phyloP scores from a whole-genome alignment of 768 basidiomycete species.

The Kwoniella sp. region DNA sequence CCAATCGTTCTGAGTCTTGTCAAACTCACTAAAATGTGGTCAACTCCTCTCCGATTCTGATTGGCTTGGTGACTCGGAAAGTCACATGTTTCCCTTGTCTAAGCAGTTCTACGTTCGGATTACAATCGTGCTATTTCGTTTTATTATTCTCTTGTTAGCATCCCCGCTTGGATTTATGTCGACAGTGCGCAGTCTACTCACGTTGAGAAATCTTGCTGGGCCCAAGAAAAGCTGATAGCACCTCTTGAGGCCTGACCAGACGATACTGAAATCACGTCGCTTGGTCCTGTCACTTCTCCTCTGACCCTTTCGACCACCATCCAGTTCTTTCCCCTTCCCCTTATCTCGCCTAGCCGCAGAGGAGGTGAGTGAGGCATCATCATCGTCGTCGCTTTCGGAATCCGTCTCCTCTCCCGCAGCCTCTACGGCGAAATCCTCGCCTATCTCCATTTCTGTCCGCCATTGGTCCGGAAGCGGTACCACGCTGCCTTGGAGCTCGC shows the following conservation, averaged over 20 bases:
- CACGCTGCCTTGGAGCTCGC: conserved; percentile 47
- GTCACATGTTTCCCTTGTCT: conserved; percentile 50
- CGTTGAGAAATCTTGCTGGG: conserved; percentile 54
- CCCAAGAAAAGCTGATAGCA: conserved; percentile 53
- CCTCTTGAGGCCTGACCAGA: conserved; percentile 49
- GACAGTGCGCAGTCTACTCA: conserved; percentile 21
- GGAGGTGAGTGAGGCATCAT: conserved; percentile 11
- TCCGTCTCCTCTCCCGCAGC: conserved; percentile 29
- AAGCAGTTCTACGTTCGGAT: conserved; percentile 52
- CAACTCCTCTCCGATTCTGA: conserved; percentile 52
- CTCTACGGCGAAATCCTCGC: conserved; percentile 36
- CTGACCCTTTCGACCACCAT: conserved; percentile 15
- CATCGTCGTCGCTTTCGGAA: conserved; percentile 28
- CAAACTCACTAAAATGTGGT: conserved; percentile 52
- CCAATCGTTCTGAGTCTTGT: no score
- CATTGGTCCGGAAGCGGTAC: conserved; percentile 49
- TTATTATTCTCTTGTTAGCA: neutral
- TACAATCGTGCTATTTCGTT: conserved; percentile 49
- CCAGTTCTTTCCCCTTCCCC: conserved; percentile 23
- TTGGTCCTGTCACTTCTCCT: conserved; percentile 45
- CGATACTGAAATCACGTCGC: conserved; percentile 52
- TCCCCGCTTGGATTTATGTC: neutral
- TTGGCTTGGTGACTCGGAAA: conserved; percentile 42
- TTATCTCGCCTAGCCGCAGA: conserved; percentile 17
- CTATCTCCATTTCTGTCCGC: conserved; percentile 44